phyloP scores from a whole-genome alignment of 768 basidiomycete genomes.

The Tylopilus plumbeoviolaceoides region DNA sequence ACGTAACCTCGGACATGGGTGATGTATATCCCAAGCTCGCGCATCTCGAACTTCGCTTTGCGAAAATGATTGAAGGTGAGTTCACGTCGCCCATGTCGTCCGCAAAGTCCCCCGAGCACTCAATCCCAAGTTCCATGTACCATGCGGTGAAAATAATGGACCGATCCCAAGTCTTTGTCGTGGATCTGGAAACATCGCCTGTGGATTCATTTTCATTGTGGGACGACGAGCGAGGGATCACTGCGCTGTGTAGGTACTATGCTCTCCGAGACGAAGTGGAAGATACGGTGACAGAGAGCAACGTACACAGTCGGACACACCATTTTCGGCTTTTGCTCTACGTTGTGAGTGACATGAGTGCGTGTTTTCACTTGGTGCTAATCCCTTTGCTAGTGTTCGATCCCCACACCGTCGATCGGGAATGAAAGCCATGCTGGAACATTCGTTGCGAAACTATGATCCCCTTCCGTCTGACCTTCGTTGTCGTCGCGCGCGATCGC shows the following conservation, averaged over 20 bases:
- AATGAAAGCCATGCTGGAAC: constrained; percentile 70
- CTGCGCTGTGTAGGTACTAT: constrained; percentile 61
- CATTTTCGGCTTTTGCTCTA: constrained; percentile 63
- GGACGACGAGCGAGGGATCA: constrained; percentile 68
- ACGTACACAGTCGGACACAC: constrained; percentile 51
- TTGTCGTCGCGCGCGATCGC: constrained; percentile 57
- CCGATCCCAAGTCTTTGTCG: constrained; percentile 48
- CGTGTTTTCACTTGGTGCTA: neutral
- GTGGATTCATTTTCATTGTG: constrained; percentile 45
- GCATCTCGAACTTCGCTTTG: too few relatives aligned
- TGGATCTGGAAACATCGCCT: constrained; percentile 52
- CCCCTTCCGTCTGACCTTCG: constrained; percentile 72
- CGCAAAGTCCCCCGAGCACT: too few relatives aligned
- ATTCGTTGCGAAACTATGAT: constrained; percentile 66
- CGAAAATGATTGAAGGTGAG: too few relatives aligned
- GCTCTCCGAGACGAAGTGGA: constrained; percentile 67
- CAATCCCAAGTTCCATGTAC: too few relatives aligned
- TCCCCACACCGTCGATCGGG: constrained; percentile 60
- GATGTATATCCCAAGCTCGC: too few relatives aligned
- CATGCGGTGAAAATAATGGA: too few relatives aligned
- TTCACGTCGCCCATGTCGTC: too few relatives aligned
- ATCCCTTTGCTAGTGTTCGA: constrained; percentile 48
- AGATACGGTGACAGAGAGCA: constrained; percentile 47
- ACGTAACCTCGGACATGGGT: too few relatives aligned
- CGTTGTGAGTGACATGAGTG: constrained; percentile 52